Conservation (phyloP, 306 rosid species). For the Vigna mungo region DNA sequence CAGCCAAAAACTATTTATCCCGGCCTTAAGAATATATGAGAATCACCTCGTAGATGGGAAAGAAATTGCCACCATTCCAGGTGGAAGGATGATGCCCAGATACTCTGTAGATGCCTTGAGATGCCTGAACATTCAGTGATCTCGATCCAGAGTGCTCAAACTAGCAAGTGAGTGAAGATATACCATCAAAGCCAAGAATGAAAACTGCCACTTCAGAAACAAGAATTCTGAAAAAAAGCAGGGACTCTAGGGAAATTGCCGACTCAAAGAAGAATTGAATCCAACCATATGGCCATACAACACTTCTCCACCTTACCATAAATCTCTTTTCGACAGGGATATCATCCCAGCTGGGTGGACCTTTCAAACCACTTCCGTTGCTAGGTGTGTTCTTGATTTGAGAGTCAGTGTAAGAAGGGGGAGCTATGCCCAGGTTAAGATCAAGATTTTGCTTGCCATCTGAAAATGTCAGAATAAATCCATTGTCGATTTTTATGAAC, state of each 20-base stretch:
- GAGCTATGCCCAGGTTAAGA: conserved; percentile 84
- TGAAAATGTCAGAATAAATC: conserved; percentile 42
- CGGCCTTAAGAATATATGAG: neutral
- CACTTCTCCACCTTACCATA: conserved; percentile 58
- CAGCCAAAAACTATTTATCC: neutral
- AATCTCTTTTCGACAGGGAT: conserved; percentile 52
- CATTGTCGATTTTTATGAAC: conserved; percentile 12
- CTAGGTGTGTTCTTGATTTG: conserved; percentile 49
- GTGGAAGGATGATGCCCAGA: conserved; percentile 60
- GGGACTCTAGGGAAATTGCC: neutral
- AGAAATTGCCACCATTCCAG: conserved; percentile 56
- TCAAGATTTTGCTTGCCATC: conserved; percentile 68
- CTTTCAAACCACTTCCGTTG: conserved; percentile 46
- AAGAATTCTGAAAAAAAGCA: neutral
- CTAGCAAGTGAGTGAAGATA: conserved; percentile 45
- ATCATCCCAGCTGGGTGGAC: conserved; percentile 56
- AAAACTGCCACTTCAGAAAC: conserved; percentile 3
- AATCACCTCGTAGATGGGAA: conserved; percentile 66
- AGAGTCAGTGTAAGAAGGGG: conserved; percentile 57
- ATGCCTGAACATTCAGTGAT: conserved; percentile 49
- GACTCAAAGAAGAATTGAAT: conserved; percentile 8
- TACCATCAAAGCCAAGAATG: neutral
- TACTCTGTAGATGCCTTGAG: conserved; percentile 56
- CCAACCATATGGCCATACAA: neutral
- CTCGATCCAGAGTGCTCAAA: conserved; percentile 62